These are phyloP conservation scores for Cardiosporidium cionae DNA, from an alignment of 169 alveolate genomes.

Conservation along the genomic window DNA sequence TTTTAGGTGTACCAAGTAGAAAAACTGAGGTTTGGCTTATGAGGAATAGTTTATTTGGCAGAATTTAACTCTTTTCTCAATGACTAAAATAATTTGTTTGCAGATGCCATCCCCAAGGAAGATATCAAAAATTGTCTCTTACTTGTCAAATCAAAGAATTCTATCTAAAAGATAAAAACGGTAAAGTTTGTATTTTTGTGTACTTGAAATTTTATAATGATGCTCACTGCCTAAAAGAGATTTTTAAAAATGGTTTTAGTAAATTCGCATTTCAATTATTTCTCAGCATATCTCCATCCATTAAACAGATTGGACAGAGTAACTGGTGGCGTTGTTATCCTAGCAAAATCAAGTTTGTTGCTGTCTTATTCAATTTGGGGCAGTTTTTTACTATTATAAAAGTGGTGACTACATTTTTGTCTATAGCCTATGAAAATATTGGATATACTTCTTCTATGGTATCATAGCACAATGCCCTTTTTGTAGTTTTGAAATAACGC, in stretches of 20 bases:
- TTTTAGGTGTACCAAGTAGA: no score
- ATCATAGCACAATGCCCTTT: no score
- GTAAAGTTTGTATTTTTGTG: not conserved
- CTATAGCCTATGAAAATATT: no score
- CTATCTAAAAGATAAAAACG: not conserved
- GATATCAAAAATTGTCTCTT: slow-evolving; percentile 5
- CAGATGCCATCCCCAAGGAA: slow-evolving; percentile 22
- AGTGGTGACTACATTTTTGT: no score
- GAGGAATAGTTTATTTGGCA: not conserved
- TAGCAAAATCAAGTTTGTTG: slow-evolving; percentile 58
- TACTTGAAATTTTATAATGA: not conserved
- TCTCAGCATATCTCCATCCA: slow-evolving; percentile 44
- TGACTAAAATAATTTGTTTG: not conserved
- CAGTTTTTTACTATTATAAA: no score
- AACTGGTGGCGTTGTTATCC: slow-evolving; percentile 78
- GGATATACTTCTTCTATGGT: no score
- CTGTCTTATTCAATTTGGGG: not conserved
- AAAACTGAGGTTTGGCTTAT: no score
- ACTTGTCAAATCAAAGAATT: not conserved
- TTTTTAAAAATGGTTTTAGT: no score
- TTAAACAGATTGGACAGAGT: slow-evolving; percentile 81
- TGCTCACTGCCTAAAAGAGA: not conserved
- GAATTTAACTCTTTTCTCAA: not conserved
- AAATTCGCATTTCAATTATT: no score
- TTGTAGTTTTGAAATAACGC: no score